Evolutionary conservation across 106 monocot genomes (phyloP).

Genomic region (Apostasia shenzhenica): DNA sequence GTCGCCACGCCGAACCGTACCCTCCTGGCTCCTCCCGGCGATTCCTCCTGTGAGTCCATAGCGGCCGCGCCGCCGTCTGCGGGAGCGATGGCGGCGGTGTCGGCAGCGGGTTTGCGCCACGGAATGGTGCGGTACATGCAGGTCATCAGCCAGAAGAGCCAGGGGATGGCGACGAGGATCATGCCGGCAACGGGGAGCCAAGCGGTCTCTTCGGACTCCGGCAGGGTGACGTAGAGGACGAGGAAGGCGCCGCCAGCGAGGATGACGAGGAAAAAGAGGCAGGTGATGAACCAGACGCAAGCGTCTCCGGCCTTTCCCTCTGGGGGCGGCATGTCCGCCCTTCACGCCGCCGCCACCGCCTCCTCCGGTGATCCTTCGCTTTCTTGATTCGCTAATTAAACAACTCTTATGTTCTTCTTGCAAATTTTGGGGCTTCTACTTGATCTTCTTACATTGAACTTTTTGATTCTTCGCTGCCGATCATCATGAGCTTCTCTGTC

Average conservation of each 20-base stretch:
- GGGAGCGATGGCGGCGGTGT: background rate
- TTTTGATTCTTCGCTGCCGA: background rate
- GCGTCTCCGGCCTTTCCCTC: conserved; percentile 15
- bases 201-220: conserved; percentile 9
- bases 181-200: conserved; percentile 45
- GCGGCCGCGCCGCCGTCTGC: background rate
- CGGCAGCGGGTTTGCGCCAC: background rate
- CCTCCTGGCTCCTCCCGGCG: conserved; percentile 24
- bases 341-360: background rate
- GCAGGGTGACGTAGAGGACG: conserved; percentile 37
- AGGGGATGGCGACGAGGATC: conserved; percentile 37
- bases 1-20: conserved; percentile 23
- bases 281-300: conserved; percentile 40
- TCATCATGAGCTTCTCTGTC: background rate
- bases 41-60: conserved; percentile 11
- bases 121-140: conserved; percentile 29
- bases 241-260: conserved; percentile 37
- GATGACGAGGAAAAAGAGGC: conserved; percentile 40
- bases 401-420: background rate
- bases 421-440: background rate
- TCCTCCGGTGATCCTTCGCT: background rate
- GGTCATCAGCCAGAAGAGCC: conserved; percentile 53
- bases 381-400: background rate
- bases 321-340: conserved; percentile 4
- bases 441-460: background rate